phyloP scores from a whole-genome alignment of 345 rosid species.

The Linum trigynum region DNA sequence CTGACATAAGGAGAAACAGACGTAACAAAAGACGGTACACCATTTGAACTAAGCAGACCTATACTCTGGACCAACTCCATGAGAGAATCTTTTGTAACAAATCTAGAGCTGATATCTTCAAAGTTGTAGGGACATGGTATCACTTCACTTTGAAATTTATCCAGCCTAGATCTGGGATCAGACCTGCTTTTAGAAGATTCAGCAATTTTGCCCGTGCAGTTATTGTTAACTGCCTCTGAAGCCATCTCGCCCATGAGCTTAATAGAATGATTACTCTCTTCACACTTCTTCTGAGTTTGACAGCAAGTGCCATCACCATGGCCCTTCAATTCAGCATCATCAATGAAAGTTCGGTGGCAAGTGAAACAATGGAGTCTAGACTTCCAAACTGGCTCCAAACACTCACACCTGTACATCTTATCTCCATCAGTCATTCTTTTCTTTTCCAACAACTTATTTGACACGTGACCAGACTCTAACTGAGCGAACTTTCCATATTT shows the following conservation, averaged over 20 bases:
- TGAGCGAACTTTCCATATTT: constrained; percentile 52
- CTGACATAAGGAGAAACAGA: constrained; percentile 37
- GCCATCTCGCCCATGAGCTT: constrained; percentile 37
- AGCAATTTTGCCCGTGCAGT: constrained; percentile 24
- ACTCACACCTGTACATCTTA: constrained; percentile 60
- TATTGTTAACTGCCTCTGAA: constrained; percentile 21
- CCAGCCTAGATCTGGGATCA: constrained; percentile 44
- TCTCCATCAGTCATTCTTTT: constrained; percentile 36
- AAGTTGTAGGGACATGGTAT: constrained; percentile 50
- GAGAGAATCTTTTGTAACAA: constrained; percentile 70
- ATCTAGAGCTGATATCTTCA: constrained; percentile 62
- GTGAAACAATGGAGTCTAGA: constrained; percentile 63
- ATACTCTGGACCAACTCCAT: constrained; percentile 72
- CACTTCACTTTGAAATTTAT: constrained; percentile 47
- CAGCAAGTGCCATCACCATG: constrained; percentile 56
- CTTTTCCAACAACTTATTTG: constrained; percentile 47
- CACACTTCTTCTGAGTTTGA: constrained; percentile 38
- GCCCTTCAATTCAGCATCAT: constrained; percentile 42
- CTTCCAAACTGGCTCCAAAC: constrained; percentile 79
- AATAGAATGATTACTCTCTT: constrained; percentile 30
- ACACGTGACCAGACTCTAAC: constrained; percentile 27
- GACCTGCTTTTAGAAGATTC: constrained; percentile 29
- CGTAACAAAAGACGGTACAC: constrained; percentile 56
- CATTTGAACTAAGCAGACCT: constrained; percentile 77
- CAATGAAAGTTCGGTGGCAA: constrained; percentile 67